Evolutionary conservation across 2,329 filamentous ascomycete species (phyloP), one percentile per base, ranked within the genome.

Genomic region (Ophioceras dolichostomum): DNA sequence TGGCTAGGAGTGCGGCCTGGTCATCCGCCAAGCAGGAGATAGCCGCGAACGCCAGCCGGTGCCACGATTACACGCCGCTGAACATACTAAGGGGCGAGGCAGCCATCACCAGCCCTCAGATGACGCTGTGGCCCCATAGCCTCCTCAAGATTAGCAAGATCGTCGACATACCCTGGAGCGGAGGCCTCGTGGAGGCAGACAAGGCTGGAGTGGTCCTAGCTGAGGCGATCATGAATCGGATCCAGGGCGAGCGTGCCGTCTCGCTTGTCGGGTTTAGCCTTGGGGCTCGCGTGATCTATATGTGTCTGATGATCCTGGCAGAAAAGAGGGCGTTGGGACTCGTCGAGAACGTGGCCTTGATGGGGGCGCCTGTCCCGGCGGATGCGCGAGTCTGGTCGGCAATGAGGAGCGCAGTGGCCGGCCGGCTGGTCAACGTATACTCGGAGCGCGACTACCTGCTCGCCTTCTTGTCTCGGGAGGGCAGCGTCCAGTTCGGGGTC

Each of bases 381-480:
- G 72, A 81, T 17, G 70, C 69, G 2, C 66, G 70, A 7, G 76
- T 83, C 37, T 95, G 89, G 88, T 68, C 81, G 20, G 68, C 76
- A 5, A 70, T 94, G 51, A 78, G 83, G 44, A 80, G 76, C 41
- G 83, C 89, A 3, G 85, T 94, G 4, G 71, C 76, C 29, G 87
- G 88, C 0, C 76, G 87, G 17, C 66, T 95, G n/a, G 70, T 95
- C 51, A 96, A 95, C 48, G 86, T 91, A 4, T 95, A 80, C 55
- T 93, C 84, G 1, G 77, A 81, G 36, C 83, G 85, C 33, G 89
- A 96, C 55, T 87, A 85, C 46, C 77, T 95, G 18, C 76, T 96
- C 3, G 87, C 78, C 1, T 94, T 95, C 54, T 65, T 95, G 28
- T 94, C 89, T 55, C 79, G 89, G 36, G 84, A 77, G 3, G 84